Evolutionary conservation across 2,329 filamentous ascomycete species (phyloP), one percentile per base, ranked within the genome.

Genomic region (Sordariomycetes sp.): DNA sequence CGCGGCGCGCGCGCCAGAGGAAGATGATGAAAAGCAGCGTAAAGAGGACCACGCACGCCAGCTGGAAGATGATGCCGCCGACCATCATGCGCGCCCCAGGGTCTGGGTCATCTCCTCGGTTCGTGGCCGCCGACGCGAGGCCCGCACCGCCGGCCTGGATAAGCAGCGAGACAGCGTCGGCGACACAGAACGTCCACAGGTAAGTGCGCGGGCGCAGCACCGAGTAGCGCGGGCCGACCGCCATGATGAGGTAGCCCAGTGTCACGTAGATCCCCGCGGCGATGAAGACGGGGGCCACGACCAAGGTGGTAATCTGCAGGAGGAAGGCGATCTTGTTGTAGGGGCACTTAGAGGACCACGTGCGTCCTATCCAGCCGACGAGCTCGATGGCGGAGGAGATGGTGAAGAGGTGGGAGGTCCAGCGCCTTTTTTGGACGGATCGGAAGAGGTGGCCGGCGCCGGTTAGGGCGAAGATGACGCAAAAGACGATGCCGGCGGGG

Each of bases 51-150:
- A 79, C 78, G 20, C 73, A 74, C 59, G 67, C 69, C 12, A 79
- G 68, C 59, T 79, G 77, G 66, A 79, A 77, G 35, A 76, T 67
- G 59, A 79, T 77, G 59, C 77, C 76, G 1, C 70, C 72, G 11
- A 79, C 73, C 76, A 79, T 78, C 46, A 75, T 70, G 61, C 76
- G 67, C 32, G 77, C 76, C 10, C 77, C 77, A 1, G 70, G 65
- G 10, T 68, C 65, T 24, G 74, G 74, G 63, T 75, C 64, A 25
- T 71, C 70, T 32, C 64, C 63, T 64, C 61, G 11, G 68, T 64
- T 59, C 64, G 70, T 20, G 54, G 63, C 34, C 34, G 34, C 34
- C 34, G 34, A 35, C 34, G 34, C 6, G 7, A 12, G 12, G 3
- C 66, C 58, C 24, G 58, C 62, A 4, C 64, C 64, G 0, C 64